Evolutionary conservation across 305 asterid genomes (phyloP).

Genomic region (Nicotiana rustica): DNA sequence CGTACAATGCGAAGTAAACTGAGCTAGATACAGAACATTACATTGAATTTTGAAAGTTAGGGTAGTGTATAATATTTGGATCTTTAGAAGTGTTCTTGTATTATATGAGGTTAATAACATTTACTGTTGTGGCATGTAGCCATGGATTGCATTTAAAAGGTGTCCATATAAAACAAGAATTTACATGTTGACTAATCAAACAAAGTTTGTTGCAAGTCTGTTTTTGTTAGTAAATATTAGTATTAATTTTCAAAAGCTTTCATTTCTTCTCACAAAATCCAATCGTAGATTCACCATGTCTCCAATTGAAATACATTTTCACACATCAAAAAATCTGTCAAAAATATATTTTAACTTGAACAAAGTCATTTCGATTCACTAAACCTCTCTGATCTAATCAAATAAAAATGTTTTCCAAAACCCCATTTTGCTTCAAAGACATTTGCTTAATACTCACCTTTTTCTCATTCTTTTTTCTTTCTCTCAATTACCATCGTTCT

Average conservation of each 20-base stretch:
- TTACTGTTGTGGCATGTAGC: not conserved
- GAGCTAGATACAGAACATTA: too few relatives aligned
- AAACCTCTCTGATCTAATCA: not conserved
- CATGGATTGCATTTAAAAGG: not conserved
- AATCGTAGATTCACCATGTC: not conserved
- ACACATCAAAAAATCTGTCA: not conserved
- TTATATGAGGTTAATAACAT: not conserved
- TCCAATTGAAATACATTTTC: not conserved
- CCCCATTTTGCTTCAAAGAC: constrained; percentile 31
- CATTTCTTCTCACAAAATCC: not conserved
- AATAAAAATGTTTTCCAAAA: constrained; percentile 24
- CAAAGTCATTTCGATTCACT: not conserved
- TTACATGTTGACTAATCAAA: not conserved
- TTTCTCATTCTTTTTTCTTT: not conserved
- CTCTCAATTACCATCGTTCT: constrained; percentile 20
- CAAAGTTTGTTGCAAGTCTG: not conserved
- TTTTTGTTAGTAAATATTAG: not conserved
- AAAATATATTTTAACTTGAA: not conserved
- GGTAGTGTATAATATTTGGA: too few relatives aligned
- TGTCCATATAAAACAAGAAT: not conserved
- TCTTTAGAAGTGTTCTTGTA: too few relatives aligned
- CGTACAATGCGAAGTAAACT: too few relatives aligned
- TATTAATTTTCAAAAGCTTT: not conserved
- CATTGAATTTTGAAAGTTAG: too few relatives aligned
- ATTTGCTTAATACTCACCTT: constrained; percentile 17